These are phyloP conservation scores for Penicillium brevicompactum DNA, from an alignment of 2,329 filamentous ascomycete genomes.

Conservation along the genomic window DNA sequence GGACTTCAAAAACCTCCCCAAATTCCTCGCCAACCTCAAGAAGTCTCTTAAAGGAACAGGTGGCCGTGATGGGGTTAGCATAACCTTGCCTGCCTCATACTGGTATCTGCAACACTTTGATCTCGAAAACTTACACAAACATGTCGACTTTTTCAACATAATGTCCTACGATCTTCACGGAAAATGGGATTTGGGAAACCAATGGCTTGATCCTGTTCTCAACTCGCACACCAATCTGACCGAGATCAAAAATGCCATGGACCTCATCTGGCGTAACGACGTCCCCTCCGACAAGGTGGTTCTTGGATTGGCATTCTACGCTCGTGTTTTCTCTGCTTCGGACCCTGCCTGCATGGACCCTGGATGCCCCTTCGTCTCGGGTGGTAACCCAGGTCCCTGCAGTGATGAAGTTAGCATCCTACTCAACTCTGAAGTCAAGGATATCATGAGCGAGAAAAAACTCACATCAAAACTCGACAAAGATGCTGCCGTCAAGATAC, in stretches of 20 bases:
- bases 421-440: conserved; percentile 26
- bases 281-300: conserved; percentile 23
- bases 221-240: conserved; percentile 31
- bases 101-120: conserved; percentile 30
- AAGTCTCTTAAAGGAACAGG: conserved; percentile 1
- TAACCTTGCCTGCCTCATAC: conserved; percentile 17
- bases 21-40: conserved; percentile 14
- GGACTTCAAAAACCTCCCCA: conserved; percentile 15
- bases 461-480: conserved; percentile 19
- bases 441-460: conserved; percentile 21
- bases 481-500: conserved; percentile 21
- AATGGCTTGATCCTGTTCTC: conserved; percentile 12
- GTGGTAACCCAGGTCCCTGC: conserved; percentile 24
- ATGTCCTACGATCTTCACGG: conserved; percentile 33
- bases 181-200: conserved; percentile 24
- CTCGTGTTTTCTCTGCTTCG: conserved; percentile 9
- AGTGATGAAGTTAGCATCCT: conserved; percentile 25
- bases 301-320: conserved; percentile 31
- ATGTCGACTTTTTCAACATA: conserved; percentile 31
- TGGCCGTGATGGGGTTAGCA: conserved; percentile 8
- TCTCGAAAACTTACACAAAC: conserved; percentile 15
- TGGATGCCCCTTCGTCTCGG: conserved; percentile 21
- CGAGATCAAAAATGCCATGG: conserved; percentile 31
- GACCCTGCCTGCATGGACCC: conserved; percentile 4
- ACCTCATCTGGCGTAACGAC: conserved; percentile 32